phyloP scores from a whole-genome alignment of 805 yeast species.

The Peterozyma toletana region DNA sequence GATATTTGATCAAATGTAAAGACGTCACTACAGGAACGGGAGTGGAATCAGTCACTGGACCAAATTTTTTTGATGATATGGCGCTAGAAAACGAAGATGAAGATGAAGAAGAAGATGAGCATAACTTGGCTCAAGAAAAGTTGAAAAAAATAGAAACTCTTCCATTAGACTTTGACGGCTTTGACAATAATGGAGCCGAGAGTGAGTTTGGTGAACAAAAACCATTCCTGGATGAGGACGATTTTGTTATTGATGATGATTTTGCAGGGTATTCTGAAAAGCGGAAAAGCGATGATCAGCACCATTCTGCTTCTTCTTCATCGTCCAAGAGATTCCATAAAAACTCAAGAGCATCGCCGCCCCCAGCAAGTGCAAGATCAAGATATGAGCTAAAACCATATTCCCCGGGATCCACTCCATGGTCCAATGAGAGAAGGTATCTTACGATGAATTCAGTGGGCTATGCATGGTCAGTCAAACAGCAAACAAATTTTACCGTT shows the following conservation, averaged over 20 bases:
- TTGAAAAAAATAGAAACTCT: slow-evolving; percentile 11
- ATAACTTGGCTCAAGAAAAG: slow-evolving; percentile 5
- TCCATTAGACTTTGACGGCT: slow-evolving; percentile 13
- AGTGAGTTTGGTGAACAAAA: slow-evolving; percentile 15
- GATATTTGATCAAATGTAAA: slow-evolving; percentile 25
- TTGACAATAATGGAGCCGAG: slow-evolving; percentile 19
- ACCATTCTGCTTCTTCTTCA: background rate
- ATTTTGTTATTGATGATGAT: slow-evolving; percentile 60
- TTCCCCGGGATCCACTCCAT: slow-evolving; percentile 88
- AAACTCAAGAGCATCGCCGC: slow-evolving; percentile 4
- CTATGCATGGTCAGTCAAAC: slow-evolving; percentile 70
- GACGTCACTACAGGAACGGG: slow-evolving; percentile 1
- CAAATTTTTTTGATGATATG: slow-evolving; percentile 11
- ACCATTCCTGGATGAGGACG: slow-evolving; percentile 34
- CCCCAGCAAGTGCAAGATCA: slow-evolving; percentile 2
- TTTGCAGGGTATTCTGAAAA: slow-evolving; percentile 35
- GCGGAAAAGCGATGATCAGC: slow-evolving; percentile 6
- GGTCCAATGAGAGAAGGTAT: slow-evolving; percentile 63
- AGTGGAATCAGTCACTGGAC: slow-evolving; percentile 1
- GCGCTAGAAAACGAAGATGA: slow-evolving; percentile 12
- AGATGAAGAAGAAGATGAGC: slow-evolving; percentile 14
- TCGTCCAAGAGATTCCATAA: slow-evolving; percentile 2
- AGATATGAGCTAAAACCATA: slow-evolving; percentile 47
- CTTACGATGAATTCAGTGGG: slow-evolving; percentile 77
- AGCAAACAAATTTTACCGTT: slow-evolving; percentile 55